Evolutionary conservation across 352 stramenopile species (phyloP).

Genomic region (Albugo laibachii): DNA sequence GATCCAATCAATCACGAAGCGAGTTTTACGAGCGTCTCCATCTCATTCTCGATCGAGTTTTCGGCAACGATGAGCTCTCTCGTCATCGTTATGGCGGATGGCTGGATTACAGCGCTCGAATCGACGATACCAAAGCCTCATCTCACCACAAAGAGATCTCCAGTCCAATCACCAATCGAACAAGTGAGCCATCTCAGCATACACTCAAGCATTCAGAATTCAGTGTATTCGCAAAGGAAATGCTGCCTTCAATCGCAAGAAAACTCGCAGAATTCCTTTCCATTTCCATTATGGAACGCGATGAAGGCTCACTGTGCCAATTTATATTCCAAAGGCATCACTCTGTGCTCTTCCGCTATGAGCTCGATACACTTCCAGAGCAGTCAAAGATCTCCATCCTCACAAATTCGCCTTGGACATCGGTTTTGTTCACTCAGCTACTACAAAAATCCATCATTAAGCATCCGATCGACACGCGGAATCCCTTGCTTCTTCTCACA

Average conservation of each 20-base stretch:
- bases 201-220: no score
- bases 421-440: conserved; percentile 59
- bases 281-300: conserved; percentile 14
- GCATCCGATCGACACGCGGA: conserved; percentile 51
- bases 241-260: no score
- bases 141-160: no score
- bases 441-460: conserved; percentile 65
- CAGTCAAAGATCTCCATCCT: conserved; percentile 66
- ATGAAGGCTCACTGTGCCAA: conserved; percentile 59
- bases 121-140: no score
- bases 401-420: conserved; percentile 35
- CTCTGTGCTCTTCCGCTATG: conserved; percentile 63
- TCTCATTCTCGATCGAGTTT: conserved; percentile 61
- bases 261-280: no score
- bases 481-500: conserved; percentile 55
- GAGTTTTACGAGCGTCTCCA: conserved; percentile 78
- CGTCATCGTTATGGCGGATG: conserved; percentile 65
- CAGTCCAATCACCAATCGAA: no score
- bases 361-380: conserved; percentile 54
- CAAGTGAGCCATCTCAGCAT: no score
- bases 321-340: conserved; percentile 60
- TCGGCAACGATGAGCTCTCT: conserved; percentile 46
- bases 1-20: conserved; percentile 1
- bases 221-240: no score
- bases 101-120: conserved; percentile 46